Evolutionary conservation across 306 rosid species (phyloP).

Genomic region (Canavalia ensiformis): DNA sequence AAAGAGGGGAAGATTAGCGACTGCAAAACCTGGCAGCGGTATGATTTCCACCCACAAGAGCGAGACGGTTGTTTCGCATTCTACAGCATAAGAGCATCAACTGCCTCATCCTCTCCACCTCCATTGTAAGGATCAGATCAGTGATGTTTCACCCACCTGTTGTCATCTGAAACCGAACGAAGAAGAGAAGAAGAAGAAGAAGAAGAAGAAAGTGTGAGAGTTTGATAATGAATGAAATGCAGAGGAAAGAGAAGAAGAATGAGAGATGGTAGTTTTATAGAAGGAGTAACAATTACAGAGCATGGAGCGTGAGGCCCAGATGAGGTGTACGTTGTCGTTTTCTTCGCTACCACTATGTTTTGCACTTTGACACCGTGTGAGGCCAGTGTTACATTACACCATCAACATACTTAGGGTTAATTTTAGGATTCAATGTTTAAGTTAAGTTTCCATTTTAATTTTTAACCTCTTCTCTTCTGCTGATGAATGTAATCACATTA

Average conservation of each 20-base stretch:
- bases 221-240: neutral
- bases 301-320: neutral
- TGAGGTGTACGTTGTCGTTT: neutral
- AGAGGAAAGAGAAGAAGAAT: neutral
- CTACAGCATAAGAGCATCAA: slow-evolving; percentile 62
- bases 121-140: slow-evolving; percentile 54
- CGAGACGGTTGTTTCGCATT: slow-evolving; percentile 58
- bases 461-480: neutral
- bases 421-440: neutral
- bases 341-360: neutral
- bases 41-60: slow-evolving; percentile 90
- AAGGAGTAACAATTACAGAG: neutral
- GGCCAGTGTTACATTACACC: neutral
- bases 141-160: slow-evolving; percentile 33
- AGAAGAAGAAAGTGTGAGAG: neutral
- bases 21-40: slow-evolving; percentile 77
- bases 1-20: slow-evolving; percentile 56
- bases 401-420: neutral
- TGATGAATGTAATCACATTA: neutral
- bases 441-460: neutral
- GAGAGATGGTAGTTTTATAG: neutral
- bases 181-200: neutral
- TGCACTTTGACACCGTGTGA: slow-evolving; percentile 4
- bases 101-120: slow-evolving; percentile 58
- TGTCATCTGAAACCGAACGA: slow-evolving; percentile 45